A percentile compares a stretch with the other conserved stretches of the same genome.
Evolutionary conservation across 2,329 filamentous ascomycete genomes (phyloP).

Genomic region (Coleophoma crateriformis): DNA sequence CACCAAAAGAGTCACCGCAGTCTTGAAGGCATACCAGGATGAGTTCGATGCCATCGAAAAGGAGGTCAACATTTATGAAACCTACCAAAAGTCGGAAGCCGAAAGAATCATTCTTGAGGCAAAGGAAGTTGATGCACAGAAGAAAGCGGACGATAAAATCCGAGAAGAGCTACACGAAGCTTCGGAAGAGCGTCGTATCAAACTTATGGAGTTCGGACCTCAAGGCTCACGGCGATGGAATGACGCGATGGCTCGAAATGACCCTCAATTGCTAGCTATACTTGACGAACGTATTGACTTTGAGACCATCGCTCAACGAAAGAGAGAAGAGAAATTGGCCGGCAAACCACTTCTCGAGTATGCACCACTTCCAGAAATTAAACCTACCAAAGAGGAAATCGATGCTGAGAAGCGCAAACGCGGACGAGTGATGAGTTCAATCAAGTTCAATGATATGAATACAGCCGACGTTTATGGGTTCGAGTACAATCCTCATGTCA

Average conservation of each 20-base stretch:
- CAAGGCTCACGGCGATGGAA: neutral
- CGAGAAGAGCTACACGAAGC: neutral
- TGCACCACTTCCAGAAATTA: slow-evolving; percentile 13
- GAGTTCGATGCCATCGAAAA: slow-evolving; percentile 21
- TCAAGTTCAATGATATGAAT: slow-evolving; percentile 35
- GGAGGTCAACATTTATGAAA: slow-evolving; percentile 17
- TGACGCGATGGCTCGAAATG: neutral
- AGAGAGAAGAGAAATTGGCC: slow-evolving; percentile 1
- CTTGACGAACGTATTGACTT: neutral
- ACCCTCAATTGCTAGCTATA: neutral
- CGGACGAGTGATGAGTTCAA: slow-evolving; percentile 15
- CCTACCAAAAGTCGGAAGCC: slow-evolving; percentile 8
- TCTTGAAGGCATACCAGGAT: slow-evolving; percentile 16
- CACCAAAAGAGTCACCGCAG: slow-evolving; percentile 10
- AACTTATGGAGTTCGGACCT: neutral
- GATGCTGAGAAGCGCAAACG: slow-evolving; percentile 16
- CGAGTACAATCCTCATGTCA: slow-evolving; percentile 52
- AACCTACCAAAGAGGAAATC: slow-evolving; percentile 18
- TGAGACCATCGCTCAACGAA: neutral
- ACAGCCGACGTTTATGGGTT: slow-evolving; percentile 56
- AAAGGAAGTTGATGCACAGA: slow-evolving; percentile 11
- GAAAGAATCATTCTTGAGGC: slow-evolving; percentile 2
- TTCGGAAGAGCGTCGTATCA: neutral
- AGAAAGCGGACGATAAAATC: slow-evolving; percentile 9
- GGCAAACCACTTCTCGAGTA: slow-evolving; percentile 10